Evolutionary conservation across 2,329 filamentous ascomycete species (phyloP).

Genomic region (Alternaria hordeiaustralica): DNA sequence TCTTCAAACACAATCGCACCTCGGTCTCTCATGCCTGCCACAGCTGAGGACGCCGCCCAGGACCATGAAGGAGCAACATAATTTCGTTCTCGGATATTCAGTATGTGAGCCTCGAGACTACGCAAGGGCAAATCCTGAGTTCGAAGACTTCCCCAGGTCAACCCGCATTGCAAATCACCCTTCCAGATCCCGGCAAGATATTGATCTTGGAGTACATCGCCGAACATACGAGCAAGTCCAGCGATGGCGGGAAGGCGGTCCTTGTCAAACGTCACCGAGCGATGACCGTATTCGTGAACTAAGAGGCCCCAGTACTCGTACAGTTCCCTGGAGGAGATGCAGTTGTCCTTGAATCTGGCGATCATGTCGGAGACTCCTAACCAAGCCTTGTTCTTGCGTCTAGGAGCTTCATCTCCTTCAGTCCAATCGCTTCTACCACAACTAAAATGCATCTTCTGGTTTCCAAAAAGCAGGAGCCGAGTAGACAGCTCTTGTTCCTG

Average conservation of each 20-base stretch:
- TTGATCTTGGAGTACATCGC: not conserved
- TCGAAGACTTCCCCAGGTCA: not conserved
- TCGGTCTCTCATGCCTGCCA: too few relatives aligned
- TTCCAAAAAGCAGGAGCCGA: not conserved
- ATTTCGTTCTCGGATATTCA: not conserved
- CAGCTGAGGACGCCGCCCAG: not conserved
- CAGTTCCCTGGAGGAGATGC: rapidly evolving
- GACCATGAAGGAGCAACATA: not conserved
- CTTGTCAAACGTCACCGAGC: not conserved
- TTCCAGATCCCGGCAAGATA: not conserved
- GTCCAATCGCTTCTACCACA: not conserved
- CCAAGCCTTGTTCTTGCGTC: too few relatives aligned
- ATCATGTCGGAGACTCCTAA: not conserved
- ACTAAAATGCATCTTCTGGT: not conserved
- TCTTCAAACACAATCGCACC: not conserved
- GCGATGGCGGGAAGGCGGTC: not conserved
- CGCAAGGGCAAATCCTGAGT: not conserved
- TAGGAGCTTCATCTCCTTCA: not conserved
- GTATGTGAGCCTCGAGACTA: not conserved
- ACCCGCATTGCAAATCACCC: not conserved
- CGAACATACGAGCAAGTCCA: not conserved
- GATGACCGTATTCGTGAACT: not conserved
- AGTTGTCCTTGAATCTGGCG: not conserved
- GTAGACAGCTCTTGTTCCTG: not conserved
- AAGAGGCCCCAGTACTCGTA: not conserved